A percentile compares a stretch with the other conserved stretches of the same genome.
Evolutionary conservation across 768 basidiomycete genomes (phyloP).

Genomic region (Xerocomus potaroensis): DNA sequence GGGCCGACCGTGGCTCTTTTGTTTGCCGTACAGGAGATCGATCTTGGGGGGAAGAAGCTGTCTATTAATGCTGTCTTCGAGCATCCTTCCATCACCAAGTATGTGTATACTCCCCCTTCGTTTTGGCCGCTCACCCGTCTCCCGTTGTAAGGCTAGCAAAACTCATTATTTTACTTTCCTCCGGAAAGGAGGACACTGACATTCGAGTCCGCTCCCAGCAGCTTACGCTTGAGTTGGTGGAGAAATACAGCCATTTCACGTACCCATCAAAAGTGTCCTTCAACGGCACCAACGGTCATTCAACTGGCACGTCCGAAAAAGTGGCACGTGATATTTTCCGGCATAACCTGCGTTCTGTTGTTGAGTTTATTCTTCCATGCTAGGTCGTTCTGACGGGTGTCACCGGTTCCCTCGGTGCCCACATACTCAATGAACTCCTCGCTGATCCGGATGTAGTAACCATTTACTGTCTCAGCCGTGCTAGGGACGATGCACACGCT

Average conservation of each 20-base stretch:
- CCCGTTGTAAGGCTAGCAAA: conserved; percentile 32
- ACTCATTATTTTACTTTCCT: conserved; percentile 34
- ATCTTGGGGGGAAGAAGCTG: conserved; percentile 20
- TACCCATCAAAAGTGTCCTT: background rate
- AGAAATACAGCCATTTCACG: conserved; percentile 33
- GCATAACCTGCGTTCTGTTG: too few species aligned
- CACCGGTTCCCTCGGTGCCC: conserved; percentile 52
- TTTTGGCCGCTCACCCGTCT: background rate
- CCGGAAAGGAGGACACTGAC: conserved; percentile 22
- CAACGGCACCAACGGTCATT: conserved; percentile 13
- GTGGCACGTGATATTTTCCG: conserved; percentile 7
- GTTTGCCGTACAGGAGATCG: conserved; percentile 15
- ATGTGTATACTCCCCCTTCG: background rate
- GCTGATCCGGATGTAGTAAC: conserved; percentile 33
- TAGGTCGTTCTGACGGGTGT: conserved; percentile 45
- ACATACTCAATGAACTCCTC: conserved; percentile 45
- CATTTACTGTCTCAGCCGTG: conserved; percentile 50
- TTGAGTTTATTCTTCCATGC: background rate
- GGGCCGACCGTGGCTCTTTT: background rate
- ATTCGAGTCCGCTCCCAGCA: conserved; percentile 28
- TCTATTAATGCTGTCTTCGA: conserved; percentile 43
- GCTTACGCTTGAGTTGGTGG: conserved; percentile 39
- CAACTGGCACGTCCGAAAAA: conserved; percentile 3
- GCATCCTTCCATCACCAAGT: conserved; percentile 41
- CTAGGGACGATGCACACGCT: conserved; percentile 42